These are phyloP conservation scores for Trichoderma sp. DNA, from an alignment of 2,329 filamentous ascomycete species.

Conservation along the genomic window DNA sequence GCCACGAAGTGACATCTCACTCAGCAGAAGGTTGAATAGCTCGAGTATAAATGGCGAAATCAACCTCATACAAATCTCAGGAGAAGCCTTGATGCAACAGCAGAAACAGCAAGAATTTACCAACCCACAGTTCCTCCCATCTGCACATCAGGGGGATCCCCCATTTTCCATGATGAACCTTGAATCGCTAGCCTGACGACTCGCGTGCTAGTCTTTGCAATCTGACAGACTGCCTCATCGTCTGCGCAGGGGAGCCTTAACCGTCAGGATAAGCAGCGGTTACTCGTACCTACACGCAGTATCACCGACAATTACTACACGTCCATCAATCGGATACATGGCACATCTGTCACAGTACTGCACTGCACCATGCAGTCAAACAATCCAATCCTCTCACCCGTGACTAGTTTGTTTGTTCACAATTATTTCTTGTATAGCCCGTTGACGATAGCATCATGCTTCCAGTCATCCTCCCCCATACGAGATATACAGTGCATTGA, in stretches of 20 bases:
- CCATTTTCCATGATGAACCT: background rate
- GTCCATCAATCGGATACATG: no score
- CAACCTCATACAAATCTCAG: no score
- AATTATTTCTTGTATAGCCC: no score
- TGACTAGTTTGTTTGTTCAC: no score
- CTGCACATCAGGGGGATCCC: background rate
- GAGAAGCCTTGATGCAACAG: no score
- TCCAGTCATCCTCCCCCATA: no score
- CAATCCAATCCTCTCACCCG: background rate
- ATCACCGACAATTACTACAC: background rate
- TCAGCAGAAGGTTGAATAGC: no score
- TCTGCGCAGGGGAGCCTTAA: conserved; percentile 6
- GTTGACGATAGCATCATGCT: no score
- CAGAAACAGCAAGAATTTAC: background rate
- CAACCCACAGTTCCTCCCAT: background rate
- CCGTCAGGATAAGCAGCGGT: background rate
- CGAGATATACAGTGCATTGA: no score
- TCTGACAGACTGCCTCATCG: background rate
- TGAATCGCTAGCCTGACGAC: conserved; percentile 5
- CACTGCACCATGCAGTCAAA: background rate
- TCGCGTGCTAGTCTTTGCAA: background rate
- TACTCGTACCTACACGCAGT: background rate
- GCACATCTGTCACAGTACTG: background rate
- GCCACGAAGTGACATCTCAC: conserved; percentile 3
- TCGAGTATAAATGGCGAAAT: no score